These are phyloP conservation scores for Sporothrix dimorphospora DNA, from an alignment of 2,329 filamentous ascomycete genomes.

Conservation along the genomic window DNA sequence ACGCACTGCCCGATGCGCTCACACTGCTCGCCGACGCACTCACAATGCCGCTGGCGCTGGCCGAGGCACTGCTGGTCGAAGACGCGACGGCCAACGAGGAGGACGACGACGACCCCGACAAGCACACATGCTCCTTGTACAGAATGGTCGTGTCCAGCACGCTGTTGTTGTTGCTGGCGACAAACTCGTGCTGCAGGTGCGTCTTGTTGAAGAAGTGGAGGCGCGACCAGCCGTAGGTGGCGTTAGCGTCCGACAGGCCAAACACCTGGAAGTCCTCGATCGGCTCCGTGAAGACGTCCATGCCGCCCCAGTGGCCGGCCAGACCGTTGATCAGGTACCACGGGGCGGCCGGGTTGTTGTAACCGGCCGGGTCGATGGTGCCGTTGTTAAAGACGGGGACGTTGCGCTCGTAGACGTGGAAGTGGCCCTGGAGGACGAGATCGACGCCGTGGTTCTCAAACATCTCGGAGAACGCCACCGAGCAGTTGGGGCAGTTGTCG, in stretches of 20 bases:
- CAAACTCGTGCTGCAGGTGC: conserved; percentile 45
- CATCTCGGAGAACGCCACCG: conserved; percentile 26
- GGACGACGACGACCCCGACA: neutral
- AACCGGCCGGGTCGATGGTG: conserved; percentile 34
- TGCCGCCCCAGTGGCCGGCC: conserved; percentile 37
- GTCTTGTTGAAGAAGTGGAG: conserved; percentile 47
- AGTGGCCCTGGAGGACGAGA: conserved; percentile 33
- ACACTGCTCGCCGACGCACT: neutral
- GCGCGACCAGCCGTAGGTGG: conserved; percentile 44
- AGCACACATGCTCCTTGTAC: conserved; percentile 33
- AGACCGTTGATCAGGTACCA: conserved; percentile 39
- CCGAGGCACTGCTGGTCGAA: neutral
- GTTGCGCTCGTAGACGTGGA: conserved; percentile 37
- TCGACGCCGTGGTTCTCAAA: conserved; percentile 32
- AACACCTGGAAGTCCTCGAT: conserved; percentile 35
- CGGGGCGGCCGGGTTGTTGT: conserved; percentile 34
- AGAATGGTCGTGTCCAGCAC: conserved; percentile 41
- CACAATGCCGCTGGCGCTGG: neutral
- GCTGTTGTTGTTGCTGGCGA: conserved; percentile 39
- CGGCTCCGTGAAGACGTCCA: conserved; percentile 32
- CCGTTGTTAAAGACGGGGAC: conserved; percentile 32
- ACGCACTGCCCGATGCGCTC: neutral
- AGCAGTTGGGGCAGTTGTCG: conserved; percentile 27
- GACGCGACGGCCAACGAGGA: neutral
- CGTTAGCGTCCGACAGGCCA: conserved; percentile 38